Percentiles rank a stretch among this genome's conserved stretches.
These are phyloP conservation scores for Forsythia suspensa DNA, from an alignment of 257 asterid genomes.

Conservation along the genomic window DNA sequence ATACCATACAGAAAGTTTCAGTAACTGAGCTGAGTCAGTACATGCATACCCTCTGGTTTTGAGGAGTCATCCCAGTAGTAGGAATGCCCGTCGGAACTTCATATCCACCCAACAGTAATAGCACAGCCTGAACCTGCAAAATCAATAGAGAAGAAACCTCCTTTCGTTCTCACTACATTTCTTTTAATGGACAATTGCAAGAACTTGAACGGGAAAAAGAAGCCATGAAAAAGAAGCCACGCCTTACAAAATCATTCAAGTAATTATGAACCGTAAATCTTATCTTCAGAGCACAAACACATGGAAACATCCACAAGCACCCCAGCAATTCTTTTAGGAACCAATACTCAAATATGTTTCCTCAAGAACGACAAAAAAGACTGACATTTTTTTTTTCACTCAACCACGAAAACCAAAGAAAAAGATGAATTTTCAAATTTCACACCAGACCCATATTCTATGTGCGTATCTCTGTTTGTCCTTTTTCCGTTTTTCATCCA, in stretches of 20 bases:
- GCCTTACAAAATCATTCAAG: neutral
- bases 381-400: neutral
- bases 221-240: neutral
- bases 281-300: neutral
- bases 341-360: neutral
- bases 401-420: neutral
- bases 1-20: conserved; percentile 6
- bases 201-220: neutral
- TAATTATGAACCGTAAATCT: neutral
- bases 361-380: neutral
- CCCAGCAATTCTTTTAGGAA: neutral
- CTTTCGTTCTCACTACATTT: neutral
- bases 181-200: neutral
- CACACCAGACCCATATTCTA: neutral
- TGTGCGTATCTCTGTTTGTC: neutral
- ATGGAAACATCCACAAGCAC: neutral
- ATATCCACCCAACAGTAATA: conserved; percentile 82
- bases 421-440: neutral
- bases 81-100: conserved; percentile 84
- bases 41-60: conserved; percentile 63
- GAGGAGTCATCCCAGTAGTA: conserved; percentile 63
- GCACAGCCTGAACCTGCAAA: conserved; percentile 85
- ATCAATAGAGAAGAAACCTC: neutral
- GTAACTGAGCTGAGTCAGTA: conserved; percentile 10
- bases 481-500: neutral